Percentiles rank a stretch among this genome's conserved stretches.
These are phyloP conservation scores for Escallonia herrerae DNA, from an alignment of 129 eudicot species.

Conservation along the genomic window DNA sequence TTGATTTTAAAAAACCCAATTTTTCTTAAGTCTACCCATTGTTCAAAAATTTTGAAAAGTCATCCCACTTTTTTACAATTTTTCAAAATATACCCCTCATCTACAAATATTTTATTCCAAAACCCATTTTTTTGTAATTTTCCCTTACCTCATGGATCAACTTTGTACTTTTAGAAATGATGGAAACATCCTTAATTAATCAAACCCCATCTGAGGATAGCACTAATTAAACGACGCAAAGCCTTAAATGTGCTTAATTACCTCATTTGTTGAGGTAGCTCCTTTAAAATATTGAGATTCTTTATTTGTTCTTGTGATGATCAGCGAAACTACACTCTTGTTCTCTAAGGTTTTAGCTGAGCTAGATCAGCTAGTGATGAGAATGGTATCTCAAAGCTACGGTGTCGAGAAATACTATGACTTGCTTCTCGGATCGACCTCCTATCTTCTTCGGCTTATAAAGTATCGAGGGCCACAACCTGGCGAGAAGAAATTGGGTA, in stretches of 20 bases:
- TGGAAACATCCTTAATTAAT: too few species aligned
- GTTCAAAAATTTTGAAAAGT: too few species aligned
- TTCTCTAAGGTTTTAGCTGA: conserved; percentile 40
- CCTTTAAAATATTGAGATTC: background rate
- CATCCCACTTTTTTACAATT: too few species aligned
- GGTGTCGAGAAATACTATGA: conserved; percentile 38
- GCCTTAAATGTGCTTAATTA: background rate
- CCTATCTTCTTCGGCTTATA: conserved; percentile 43
- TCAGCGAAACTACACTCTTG: conserved; percentile 21
- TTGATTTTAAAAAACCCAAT: too few species aligned
- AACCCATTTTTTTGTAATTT: too few species aligned
- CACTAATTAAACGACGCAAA: too few species aligned
- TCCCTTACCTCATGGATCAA: background rate
- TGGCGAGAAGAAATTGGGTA: conserved; percentile 30
- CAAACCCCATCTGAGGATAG: too few species aligned
- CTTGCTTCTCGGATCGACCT: conserved; percentile 19
- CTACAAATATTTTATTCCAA: too few species aligned
- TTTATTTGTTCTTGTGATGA: conserved; percentile 5
- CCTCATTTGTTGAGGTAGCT: background rate
- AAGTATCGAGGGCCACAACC: conserved; percentile 32
- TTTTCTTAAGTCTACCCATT: too few species aligned
- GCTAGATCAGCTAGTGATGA: conserved; percentile 45
- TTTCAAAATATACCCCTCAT: too few species aligned
- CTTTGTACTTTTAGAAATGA: background rate
- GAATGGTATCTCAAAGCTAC: conserved; percentile 48